These are phyloP conservation scores for Jackrogersella minutella DNA, from an alignment of 495 filamentous ascomycete species.

Conservation along the genomic window DNA sequence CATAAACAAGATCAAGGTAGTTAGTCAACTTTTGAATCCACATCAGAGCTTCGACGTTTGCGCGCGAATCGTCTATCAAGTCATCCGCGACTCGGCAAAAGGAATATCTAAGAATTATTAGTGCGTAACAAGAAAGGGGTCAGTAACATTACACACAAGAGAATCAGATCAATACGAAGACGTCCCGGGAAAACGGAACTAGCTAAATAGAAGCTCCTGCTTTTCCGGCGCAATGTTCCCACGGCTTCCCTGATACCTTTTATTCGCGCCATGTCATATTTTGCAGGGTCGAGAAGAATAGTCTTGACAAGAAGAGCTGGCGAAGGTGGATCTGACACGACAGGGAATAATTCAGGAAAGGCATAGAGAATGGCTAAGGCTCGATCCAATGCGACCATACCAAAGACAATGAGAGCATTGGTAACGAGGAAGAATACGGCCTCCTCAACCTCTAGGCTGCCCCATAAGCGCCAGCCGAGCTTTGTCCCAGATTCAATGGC, in stretches of 20 bases:
- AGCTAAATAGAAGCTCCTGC: conserved; percentile 73
- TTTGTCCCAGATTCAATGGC: conserved; percentile 69
- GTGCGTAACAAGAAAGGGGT: not conserved
- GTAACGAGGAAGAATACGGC: conserved; percentile 73
- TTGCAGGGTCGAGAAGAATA: conserved; percentile 49
- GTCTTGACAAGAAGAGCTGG: conserved; percentile 56
- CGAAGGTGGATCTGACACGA: conserved; percentile 51
- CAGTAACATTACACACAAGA: conserved; percentile 53
- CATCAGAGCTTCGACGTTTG: conserved; percentile 51
- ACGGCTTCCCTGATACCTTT: conserved; percentile 64
- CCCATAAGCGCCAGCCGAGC: conserved; percentile 64
- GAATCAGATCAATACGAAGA: conserved; percentile 69
- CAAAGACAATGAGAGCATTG: conserved; percentile 70
- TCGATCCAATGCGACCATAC: conserved; percentile 70
- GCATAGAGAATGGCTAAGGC: conserved; percentile 64
- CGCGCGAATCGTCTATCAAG: conserved; percentile 65
- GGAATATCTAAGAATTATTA: conserved; percentile 61
- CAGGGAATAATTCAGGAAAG: conserved; percentile 60
- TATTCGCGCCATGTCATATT: conserved; percentile 62
- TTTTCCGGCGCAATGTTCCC: conserved; percentile 61
- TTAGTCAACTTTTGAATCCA: conserved; percentile 62
- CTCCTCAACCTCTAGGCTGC: conserved; percentile 72
- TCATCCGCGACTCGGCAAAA: conserved; percentile 77
- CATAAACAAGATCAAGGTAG: conserved; percentile 58
- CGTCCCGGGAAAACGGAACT: conserved; percentile 68